Evolutionary conservation across 495 filamentous ascomycete genomes (phyloP).

Genomic region (Xylaria venustula): DNA sequence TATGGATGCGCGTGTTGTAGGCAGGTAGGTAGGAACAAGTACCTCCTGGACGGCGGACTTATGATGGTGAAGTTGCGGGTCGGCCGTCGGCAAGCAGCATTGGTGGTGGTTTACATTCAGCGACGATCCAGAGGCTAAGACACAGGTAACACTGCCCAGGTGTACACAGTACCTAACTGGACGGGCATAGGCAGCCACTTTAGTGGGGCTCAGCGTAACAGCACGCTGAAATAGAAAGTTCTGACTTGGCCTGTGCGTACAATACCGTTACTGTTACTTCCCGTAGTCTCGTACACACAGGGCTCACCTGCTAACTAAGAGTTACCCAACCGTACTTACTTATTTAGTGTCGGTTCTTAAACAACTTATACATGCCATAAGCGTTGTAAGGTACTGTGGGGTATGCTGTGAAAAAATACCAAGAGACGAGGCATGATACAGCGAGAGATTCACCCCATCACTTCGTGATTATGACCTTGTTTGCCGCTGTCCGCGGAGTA

Average conservation of each 20-base stretch:
- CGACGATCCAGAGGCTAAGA: background rate
- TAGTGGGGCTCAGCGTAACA: background rate
- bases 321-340: too few relatives aligned
- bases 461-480: slow-evolving; percentile 27
- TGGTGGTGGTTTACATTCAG: too few relatives aligned
- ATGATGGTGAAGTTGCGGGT: slow-evolving; percentile 11
- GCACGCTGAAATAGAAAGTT: background rate
- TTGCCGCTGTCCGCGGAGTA: slow-evolving; percentile 22
- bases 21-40: background rate
- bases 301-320: too few relatives aligned
- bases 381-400: too few relatives aligned
- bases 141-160: too few relatives aligned
- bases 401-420: too few relatives aligned
- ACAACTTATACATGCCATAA: too few relatives aligned
- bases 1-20: background rate
- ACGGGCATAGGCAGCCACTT: background rate
- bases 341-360: too few relatives aligned
- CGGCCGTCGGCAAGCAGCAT: background rate
- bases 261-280: too few relatives aligned
- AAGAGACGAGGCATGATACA: slow-evolving; percentile 7
- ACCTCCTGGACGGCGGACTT: background rate
- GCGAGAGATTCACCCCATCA: background rate
- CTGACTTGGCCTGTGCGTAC: background rate
- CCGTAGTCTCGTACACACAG: too few relatives aligned
- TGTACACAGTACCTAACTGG: background rate